These are phyloP conservation scores for Suillus brevipes DNA, from an alignment of 768 basidiomycete genomes.

Conservation along the genomic window DNA sequence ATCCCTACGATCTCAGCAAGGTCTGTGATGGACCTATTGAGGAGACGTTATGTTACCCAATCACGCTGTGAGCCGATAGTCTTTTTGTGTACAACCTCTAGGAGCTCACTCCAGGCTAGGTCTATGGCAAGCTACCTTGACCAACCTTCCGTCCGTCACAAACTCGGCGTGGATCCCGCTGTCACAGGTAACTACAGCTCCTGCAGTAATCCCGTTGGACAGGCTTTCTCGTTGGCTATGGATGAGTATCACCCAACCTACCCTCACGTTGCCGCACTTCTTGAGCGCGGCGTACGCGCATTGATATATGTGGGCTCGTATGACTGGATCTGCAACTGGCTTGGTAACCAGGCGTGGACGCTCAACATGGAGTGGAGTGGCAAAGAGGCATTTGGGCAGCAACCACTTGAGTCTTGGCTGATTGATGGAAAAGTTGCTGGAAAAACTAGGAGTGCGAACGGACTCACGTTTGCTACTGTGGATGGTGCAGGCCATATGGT, in stretches of 20 bases:
- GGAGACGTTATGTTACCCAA: conserved; percentile 59
- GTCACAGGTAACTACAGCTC: conserved; percentile 41
- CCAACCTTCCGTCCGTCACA: conserved; percentile 48
- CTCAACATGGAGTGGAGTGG: conserved; percentile 75
- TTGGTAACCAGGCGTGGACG: conserved; percentile 77
- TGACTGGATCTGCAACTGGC: conserved; percentile 81
- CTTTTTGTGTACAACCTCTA: conserved; percentile 6
- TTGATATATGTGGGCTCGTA: conserved; percentile 76
- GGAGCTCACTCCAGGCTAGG: conserved; percentile 34
- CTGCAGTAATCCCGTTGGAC: conserved; percentile 43
- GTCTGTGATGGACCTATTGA: conserved; percentile 50
- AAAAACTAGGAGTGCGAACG: conserved; percentile 54
- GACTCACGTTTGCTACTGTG: conserved; percentile 69
- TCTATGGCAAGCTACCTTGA: conserved; percentile 63
- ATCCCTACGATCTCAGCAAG: conserved; percentile 71
- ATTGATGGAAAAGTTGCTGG: conserved; percentile 50
- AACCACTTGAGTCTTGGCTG: conserved; percentile 59
- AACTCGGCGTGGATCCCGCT: conserved; percentile 63
- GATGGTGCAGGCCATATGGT: conserved; percentile 80
- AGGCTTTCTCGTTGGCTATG: conserved; percentile 46
- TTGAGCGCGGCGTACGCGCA: conserved; percentile 74
- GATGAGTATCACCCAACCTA: conserved; percentile 39
- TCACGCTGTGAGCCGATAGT: conserved; percentile 38
- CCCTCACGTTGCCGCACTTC: conserved; percentile 47
- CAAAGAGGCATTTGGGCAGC: conserved; percentile 45